These are phyloP conservation scores for Verticillium nubilum DNA, from an alignment of 2,329 filamentous ascomycete species.

Conservation along the genomic window DNA sequence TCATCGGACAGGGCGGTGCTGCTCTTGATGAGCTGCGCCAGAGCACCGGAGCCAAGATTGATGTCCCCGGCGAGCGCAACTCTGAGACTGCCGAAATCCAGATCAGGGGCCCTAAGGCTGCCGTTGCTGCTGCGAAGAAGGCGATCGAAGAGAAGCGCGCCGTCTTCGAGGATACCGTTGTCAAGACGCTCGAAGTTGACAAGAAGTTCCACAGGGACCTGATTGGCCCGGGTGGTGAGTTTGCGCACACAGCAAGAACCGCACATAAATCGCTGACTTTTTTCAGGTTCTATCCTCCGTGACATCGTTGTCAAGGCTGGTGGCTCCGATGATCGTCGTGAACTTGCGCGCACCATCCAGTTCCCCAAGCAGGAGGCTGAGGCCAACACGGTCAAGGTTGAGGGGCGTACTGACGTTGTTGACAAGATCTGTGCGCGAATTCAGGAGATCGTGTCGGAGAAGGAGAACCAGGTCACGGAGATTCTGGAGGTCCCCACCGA, in stretches of 20 bases:
- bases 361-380: slow-evolving; percentile 87
- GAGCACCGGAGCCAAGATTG: slow-evolving; percentile 80
- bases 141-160: slow-evolving; percentile 80
- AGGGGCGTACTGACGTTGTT: slow-evolving; percentile 78
- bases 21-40: slow-evolving; percentile 88
- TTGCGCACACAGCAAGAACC: slow-evolving; percentile 1
- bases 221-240: slow-evolving; percentile 82
- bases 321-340: slow-evolving; percentile 78
- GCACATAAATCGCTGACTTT: slow-evolving; percentile 28
- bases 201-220: slow-evolving; percentile 87
- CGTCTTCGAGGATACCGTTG: slow-evolving; percentile 85
- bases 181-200: slow-evolving; percentile 81
- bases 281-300: slow-evolving; percentile 73
- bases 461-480: slow-evolving; percentile 76
- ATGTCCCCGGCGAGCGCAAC: slow-evolving; percentile 79
- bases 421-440: slow-evolving; percentile 85
- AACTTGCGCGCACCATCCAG: slow-evolving; percentile 83
- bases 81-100: slow-evolving; percentile 75
- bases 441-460: slow-evolving; percentile 72
- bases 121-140: slow-evolving; percentile 89
- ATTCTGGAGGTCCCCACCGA: slow-evolving; percentile 77
- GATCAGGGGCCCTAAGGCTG: slow-evolving; percentile 86
- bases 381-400: slow-evolving; percentile 79
- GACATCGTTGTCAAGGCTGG: slow-evolving; percentile 84
- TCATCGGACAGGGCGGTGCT: slow-evolving; percentile 86